A percentile compares a stretch with the other conserved stretches of the same genome.
Evolutionary conservation across 306 rosid species (phyloP).

Genomic region (Vigna radiata): DNA sequence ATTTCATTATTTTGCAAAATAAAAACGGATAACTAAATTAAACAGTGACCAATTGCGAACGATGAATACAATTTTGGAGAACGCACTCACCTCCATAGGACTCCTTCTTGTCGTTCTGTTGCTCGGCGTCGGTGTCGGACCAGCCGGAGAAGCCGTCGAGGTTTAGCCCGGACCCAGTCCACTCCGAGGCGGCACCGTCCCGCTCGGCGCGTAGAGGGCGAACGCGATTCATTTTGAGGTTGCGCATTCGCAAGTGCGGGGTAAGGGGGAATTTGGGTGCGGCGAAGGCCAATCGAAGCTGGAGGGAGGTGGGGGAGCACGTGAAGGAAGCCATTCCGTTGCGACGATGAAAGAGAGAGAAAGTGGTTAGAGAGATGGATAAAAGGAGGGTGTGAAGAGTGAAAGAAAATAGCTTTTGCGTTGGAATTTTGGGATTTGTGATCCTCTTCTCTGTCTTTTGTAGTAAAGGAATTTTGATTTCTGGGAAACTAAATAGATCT

Average conservation of each 20-base stretch:
- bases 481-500: no score
- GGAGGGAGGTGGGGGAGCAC: slow-evolving; percentile 88
- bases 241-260: slow-evolving; percentile 51
- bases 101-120: slow-evolving; percentile 46
- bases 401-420: no score
- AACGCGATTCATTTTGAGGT: slow-evolving; percentile 51
- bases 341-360: not conserved
- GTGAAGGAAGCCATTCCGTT: slow-evolving; percentile 40
- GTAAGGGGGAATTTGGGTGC: slow-evolving; percentile 50
- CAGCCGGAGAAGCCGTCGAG: slow-evolving; percentile 80
- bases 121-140: slow-evolving; percentile 57
- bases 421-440: no score
- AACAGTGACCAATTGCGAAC: not conserved
- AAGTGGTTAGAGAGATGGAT: not conserved
- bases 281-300: slow-evolving; percentile 79
- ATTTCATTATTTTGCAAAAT: not conserved
- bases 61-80: slow-evolving; percentile 14
- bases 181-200: slow-evolving; percentile 40
- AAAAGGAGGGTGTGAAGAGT: no score
- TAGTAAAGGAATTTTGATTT: no score
- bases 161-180: slow-evolving; percentile 52
- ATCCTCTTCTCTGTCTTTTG: no score
- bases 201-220: slow-evolving; percentile 55
- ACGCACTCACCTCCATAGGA: slow-evolving; percentile 65
- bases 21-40: not conserved